phyloP scores from a whole-genome alignment of 495 filamentous ascomycete species.

The Tuber indicum region DNA sequence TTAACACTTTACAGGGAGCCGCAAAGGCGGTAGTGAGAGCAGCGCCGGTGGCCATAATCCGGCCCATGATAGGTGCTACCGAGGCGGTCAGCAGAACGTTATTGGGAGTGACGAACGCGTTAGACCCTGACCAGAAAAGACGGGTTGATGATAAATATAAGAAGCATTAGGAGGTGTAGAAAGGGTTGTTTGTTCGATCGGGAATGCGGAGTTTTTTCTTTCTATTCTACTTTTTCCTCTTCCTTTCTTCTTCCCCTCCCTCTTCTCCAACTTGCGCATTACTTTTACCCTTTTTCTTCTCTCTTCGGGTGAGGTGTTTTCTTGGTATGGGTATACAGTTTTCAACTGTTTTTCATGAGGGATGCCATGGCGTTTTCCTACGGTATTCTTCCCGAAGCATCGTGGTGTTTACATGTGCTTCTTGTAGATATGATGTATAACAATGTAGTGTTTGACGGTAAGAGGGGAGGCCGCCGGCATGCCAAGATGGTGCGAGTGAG shows the following conservation, averaged over 20 bases:
- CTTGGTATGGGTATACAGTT: background rate
- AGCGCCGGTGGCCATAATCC: constrained; percentile 82
- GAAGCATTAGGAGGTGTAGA: constrained; percentile 18
- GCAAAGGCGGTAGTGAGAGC: constrained; percentile 70
- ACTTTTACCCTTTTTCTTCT: background rate
- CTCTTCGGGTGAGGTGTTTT: background rate
- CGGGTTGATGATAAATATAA: constrained; percentile 65
- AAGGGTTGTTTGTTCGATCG: background rate
- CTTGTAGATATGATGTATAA: constrained; percentile 6
- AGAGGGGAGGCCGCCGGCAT: background rate
- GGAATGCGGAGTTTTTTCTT: constrained; percentile 11
- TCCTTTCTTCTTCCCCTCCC: background rate
- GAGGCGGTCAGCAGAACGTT: constrained; percentile 85
- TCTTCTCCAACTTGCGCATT: background rate
- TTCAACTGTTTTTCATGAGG: constrained; percentile 2
- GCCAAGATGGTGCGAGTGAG: background rate
- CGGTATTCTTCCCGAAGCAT: background rate
- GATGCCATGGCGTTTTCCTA: constrained; percentile 6
- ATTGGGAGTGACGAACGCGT: constrained; percentile 84
- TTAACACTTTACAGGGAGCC: constrained; percentile 50
- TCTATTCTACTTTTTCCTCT: constrained; percentile 13
- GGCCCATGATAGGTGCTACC: constrained; percentile 82
- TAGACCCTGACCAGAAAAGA: constrained; percentile 76
- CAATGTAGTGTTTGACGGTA: background rate
- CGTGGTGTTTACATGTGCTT: constrained; percentile 1